Evolutionary conservation across 768 basidiomycete species (phyloP).

Genomic region (Hypholoma sublateritium): DNA sequence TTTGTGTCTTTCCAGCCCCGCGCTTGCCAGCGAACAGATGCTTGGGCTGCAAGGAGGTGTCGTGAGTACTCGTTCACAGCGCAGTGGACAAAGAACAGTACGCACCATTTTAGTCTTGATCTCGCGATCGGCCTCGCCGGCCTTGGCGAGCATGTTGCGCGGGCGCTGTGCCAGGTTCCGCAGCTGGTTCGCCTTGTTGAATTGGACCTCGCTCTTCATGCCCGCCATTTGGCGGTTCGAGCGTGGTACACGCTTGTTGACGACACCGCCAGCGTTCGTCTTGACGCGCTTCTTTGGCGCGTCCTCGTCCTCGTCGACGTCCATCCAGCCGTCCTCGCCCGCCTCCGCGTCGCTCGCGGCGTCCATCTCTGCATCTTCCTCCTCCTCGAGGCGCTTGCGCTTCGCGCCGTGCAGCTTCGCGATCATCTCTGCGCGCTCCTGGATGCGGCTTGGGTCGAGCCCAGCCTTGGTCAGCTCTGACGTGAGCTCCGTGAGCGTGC

Average conservation of each 20-base stretch:
- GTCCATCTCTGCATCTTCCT: constrained; percentile 64
- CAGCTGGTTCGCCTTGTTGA: constrained; percentile 73
- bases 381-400: constrained; percentile 65
- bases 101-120: constrained; percentile 83
- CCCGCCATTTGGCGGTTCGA: constrained; percentile 78
- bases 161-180: constrained; percentile 85
- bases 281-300: constrained; percentile 62
- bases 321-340: constrained; percentile 48
- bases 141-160: constrained; percentile 86
- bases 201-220: constrained; percentile 83
- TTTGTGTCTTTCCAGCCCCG: constrained; percentile 79
- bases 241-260: constrained; percentile 56
- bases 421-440: constrained; percentile 84
- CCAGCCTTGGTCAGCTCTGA: constrained; percentile 84
- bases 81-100: constrained; percentile 9
- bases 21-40: constrained; percentile 86
- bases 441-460: constrained; percentile 81
- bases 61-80: neutral
- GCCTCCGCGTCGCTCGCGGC: constrained; percentile 47
- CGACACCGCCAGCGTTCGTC: constrained; percentile 57
- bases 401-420: constrained; percentile 72
- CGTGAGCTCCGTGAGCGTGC: constrained; percentile 74
- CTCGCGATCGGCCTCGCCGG: constrained; percentile 85
- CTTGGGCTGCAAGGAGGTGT: constrained; percentile 57
- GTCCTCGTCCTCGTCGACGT: constrained; percentile 51